phyloP scores from a whole-genome alignment of 306 rosid genomes.

The Parietaria judaica region DNA sequence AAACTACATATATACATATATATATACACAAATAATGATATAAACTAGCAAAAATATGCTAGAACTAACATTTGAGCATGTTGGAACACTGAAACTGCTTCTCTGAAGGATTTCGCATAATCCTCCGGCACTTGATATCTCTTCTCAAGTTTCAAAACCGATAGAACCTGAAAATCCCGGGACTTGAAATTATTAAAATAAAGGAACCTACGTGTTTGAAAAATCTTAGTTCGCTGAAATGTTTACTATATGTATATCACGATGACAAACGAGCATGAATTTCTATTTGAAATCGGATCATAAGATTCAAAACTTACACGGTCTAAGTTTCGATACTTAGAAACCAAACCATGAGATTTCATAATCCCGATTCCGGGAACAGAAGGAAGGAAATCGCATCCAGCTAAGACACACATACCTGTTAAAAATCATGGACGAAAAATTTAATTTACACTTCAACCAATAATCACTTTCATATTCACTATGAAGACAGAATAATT shows the following conservation, averaged over 20 bases:
- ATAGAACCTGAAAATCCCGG: slow-evolving; percentile 46
- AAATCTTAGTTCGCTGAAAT: too few relatives aligned
- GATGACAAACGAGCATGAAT: too few relatives aligned
- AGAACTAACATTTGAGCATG: slow-evolving; percentile 68
- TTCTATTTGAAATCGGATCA: too few relatives aligned
- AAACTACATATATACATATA: not conserved
- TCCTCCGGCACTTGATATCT: slow-evolving; percentile 62
- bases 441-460: not conserved
- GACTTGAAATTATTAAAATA: too few relatives aligned
- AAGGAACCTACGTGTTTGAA: too few relatives aligned
- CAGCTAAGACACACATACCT: slow-evolving; percentile 97
- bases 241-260: too few relatives aligned
- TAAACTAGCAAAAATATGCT: not conserved
- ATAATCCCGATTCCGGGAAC: slow-evolving; percentile 91
- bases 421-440: slow-evolving; percentile 12
- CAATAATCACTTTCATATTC: too few relatives aligned
- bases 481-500: not conserved
- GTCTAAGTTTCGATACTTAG: slow-evolving; percentile 67
- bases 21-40: not conserved
- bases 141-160: slow-evolving; percentile 70
- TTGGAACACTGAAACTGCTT: slow-evolving; percentile 76
- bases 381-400: slow-evolving; percentile 95
- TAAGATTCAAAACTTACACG: slow-evolving; percentile 50
- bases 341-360: slow-evolving; percentile 74
- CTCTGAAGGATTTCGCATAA: slow-evolving; percentile 59